Evolutionary conservation across 129 eudicot species (phyloP).

Genomic region (Pulicaria dysenterica): DNA sequence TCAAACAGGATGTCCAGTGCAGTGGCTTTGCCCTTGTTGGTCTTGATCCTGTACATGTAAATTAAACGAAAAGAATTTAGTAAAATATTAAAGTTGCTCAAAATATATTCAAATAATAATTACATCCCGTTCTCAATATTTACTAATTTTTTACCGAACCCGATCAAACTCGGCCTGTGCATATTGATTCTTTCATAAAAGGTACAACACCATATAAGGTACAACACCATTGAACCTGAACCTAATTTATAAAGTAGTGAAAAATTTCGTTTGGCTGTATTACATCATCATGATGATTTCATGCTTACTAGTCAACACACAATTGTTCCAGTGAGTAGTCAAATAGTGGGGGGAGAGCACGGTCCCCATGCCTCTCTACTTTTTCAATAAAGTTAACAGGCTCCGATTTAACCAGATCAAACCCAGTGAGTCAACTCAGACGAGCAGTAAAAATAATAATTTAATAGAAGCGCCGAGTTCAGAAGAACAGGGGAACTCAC

Average conservation of each 20-base stretch:
- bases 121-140: background rate
- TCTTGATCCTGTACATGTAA: constrained; percentile 59
- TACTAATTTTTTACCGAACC: background rate
- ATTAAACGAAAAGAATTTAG: background rate
- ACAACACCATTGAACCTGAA: too few relatives aligned
- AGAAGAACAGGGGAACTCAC: constrained; percentile 39
- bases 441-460: background rate
- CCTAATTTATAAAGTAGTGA: too few relatives aligned
- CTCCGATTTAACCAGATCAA: constrained; percentile 24
- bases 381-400: constrained; percentile 27
- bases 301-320: constrained; percentile 22
- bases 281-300: constrained; percentile 38
- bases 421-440: constrained; percentile 30
- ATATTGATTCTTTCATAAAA: too few relatives aligned
- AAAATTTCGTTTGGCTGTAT: background rate
- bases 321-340: constrained; percentile 23
- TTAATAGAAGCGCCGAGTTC: constrained; percentile 21
- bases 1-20: constrained; percentile 95
- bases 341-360: constrained; percentile 16
- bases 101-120: background rate
- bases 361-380: constrained; percentile 19
- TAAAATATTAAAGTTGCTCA: background rate
- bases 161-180: too few relatives aligned
- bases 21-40: constrained; percentile 85
- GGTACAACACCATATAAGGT: too few relatives aligned